Percentiles rank a stretch among this genome's conserved stretches.
Conservation (phyloP, 768 basidiomycete genomes). For the Mycena haematopus region DNA sequence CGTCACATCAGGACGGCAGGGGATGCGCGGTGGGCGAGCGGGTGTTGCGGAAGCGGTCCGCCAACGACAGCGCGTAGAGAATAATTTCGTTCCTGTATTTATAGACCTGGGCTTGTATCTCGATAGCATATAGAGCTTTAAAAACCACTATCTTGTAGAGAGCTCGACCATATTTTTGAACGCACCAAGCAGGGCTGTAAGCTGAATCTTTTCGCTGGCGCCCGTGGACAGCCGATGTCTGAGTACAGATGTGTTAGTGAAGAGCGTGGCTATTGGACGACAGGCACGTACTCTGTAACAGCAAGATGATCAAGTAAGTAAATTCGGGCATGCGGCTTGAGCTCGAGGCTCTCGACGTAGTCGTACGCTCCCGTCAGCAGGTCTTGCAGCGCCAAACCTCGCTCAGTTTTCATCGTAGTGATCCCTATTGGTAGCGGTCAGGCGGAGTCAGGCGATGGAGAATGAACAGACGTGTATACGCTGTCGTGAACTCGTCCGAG, state of each 20-base stretch:
- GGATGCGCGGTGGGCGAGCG: conserved; percentile 49
- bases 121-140: not conserved
- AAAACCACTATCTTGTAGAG: conserved; percentile 49
- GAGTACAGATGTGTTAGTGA: not conserved
- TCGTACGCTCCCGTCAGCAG: conserved; percentile 92
- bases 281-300: conserved; percentile 83
- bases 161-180: conserved; percentile 94
- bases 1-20: conserved; percentile 50
- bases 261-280: not conserved
- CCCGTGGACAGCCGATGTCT: conserved; percentile 94
- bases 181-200: conserved; percentile 88
- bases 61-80: conserved; percentile 10
- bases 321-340: conserved; percentile 83
- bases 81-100: conserved; percentile 10
- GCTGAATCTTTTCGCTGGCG: conserved; percentile 91
- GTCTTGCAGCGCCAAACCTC: conserved; percentile 95
- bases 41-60: conserved; percentile 13
- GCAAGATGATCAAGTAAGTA: conserved; percentile 93
- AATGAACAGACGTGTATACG: conserved; percentile 72
- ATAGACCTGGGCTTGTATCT: conserved; percentile 11
- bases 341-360: conserved; percentile 83
- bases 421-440: conserved; percentile 54
- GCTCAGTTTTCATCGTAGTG: conserved; percentile 83
- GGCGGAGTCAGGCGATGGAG: not conserved
- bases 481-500: conserved; percentile 92